Evolutionary conservation across 352 stramenopile species (phyloP).

Genomic region (Globisporangium cylindrosporum): DNA sequence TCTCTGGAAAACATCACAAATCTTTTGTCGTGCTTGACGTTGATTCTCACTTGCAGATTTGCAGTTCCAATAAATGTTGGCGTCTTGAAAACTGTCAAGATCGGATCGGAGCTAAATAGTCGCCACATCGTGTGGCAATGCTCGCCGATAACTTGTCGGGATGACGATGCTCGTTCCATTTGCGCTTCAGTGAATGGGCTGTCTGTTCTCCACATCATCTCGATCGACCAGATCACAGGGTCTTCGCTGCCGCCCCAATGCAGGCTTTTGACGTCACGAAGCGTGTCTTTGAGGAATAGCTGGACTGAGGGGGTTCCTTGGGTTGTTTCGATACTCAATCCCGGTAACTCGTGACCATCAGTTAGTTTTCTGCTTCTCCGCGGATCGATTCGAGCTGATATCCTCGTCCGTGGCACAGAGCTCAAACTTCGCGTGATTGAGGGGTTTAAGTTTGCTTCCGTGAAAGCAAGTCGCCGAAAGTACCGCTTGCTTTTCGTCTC

Average conservation of each 20-base stretch:
- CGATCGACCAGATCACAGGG: constrained; percentile 20
- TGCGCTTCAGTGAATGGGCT: constrained; percentile 16
- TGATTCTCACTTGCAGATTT: constrained; percentile 16
- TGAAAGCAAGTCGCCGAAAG: constrained; percentile 14
- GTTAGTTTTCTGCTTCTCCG: not conserved
- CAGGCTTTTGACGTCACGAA: constrained; percentile 15
- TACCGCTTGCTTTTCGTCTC: constrained; percentile 11
- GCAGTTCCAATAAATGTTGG: constrained; percentile 13
- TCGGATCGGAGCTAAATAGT: constrained; percentile 16
- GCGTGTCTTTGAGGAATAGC: constrained; percentile 17
- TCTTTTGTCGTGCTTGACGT: constrained; percentile 1
- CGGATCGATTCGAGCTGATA: not conserved
- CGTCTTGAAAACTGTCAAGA: constrained; percentile 14
- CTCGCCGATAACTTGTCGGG: constrained; percentile 3
- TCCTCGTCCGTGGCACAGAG: not conserved
- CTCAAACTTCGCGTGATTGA: not conserved
- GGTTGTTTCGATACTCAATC: not conserved
- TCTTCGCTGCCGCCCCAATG: not conserved
- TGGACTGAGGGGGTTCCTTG: not conserved
- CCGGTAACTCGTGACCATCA: not conserved
- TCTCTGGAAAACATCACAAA: constrained; percentile 8
- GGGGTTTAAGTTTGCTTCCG: not conserved
- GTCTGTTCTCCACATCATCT: constrained; percentile 14
- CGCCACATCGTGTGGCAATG: constrained; percentile 22
- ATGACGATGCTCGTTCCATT: constrained; percentile 20